A percentile compares a stretch with the other conserved stretches of the same genome.
phyloP scores from a whole-genome alignment of 208 protist genomes.

The Angomonas ambiguus region DNA sequence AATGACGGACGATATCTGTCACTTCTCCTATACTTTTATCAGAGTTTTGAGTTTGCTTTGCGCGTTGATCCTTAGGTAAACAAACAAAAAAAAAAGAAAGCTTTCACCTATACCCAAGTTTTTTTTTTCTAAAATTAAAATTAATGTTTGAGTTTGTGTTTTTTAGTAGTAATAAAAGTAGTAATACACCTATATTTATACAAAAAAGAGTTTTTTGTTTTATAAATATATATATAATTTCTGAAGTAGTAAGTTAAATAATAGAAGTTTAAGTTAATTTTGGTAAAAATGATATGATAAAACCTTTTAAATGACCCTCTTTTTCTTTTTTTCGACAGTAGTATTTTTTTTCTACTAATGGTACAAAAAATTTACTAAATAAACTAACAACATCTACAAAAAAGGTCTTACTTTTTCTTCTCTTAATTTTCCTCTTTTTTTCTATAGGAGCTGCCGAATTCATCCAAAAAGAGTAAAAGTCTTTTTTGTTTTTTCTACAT shows the following conservation, averaged over 20 bases:
- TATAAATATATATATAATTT: too few species aligned
- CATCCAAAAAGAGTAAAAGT: neutral
- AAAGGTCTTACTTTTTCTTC: too few species aligned
- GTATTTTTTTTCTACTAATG: neutral
- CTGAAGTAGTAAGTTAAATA: too few species aligned
- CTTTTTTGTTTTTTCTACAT: neutral
- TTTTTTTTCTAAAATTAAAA: neutral
- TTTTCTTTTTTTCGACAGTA: neutral
- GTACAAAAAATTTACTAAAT: neutral
- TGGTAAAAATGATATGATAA: too few species aligned
- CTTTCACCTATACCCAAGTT: neutral
- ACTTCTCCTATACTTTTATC: neutral
- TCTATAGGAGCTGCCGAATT: too few species aligned
- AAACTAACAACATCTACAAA: neutral
- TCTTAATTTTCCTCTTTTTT: too few species aligned
- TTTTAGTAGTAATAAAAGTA: neutral
- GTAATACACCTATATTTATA: conserved; percentile 2
- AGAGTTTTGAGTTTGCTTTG: neutral
- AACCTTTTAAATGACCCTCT: neutral
- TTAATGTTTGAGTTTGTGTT: conserved; percentile 1
- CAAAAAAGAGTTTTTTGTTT: neutral
- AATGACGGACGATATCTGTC: too few species aligned
- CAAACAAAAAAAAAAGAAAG: neutral
- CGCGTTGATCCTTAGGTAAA: neutral
- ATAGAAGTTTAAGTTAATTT: too few species aligned